Percentiles rank a stretch among this genome's conserved stretches.
Evolutionary conservation across 2,329 filamentous ascomycete species (phyloP).

Genomic region (Sclerotinia subarctica): DNA sequence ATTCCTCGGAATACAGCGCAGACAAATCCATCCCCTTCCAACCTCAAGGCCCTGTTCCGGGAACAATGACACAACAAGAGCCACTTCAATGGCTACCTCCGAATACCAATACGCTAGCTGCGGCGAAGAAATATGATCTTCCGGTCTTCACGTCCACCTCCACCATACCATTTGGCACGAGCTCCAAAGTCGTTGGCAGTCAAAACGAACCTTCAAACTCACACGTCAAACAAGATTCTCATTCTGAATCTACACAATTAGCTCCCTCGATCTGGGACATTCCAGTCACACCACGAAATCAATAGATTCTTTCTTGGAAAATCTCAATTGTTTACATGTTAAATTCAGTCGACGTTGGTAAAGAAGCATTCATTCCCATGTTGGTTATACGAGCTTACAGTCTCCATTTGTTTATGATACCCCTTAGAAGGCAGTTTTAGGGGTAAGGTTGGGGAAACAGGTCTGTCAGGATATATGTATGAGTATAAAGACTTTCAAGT

Average conservation of each 20-base stretch:
- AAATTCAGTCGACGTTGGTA: not conserved
- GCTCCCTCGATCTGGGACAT: constrained; percentile 38
- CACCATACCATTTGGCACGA: constrained; percentile 35
- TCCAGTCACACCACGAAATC: constrained; percentile 38
- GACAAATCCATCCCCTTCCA: constrained; percentile 55
- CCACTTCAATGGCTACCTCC: constrained; percentile 52
- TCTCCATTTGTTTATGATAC: constrained; percentile 23
- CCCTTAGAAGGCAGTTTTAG: constrained; percentile 12
- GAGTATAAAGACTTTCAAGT: not conserved
- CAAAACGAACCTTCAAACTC: constrained; percentile 6
- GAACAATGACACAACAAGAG: constrained; percentile 41
- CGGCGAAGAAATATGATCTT: constrained; percentile 33
- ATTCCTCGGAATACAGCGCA: constrained; percentile 23
- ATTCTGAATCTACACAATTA: constrained; percentile 13
- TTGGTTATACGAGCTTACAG: not conserved
- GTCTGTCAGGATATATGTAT: not conserved
- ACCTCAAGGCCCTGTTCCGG: constrained; percentile 50
- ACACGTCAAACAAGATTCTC: constrained; percentile 10
- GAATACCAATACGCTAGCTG: constrained; percentile 39
- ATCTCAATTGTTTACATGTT: not conserved
- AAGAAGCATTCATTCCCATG: not conserved
- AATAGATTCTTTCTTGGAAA: not conserved
- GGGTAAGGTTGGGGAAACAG: not conserved
- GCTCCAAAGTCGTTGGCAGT: constrained; percentile 10
- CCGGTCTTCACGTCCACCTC: constrained; percentile 38